Base-by-base conservation (phyloP, 2,329 filamentous ascomycete genomes). In the Fusarium acutatum region DNA sequence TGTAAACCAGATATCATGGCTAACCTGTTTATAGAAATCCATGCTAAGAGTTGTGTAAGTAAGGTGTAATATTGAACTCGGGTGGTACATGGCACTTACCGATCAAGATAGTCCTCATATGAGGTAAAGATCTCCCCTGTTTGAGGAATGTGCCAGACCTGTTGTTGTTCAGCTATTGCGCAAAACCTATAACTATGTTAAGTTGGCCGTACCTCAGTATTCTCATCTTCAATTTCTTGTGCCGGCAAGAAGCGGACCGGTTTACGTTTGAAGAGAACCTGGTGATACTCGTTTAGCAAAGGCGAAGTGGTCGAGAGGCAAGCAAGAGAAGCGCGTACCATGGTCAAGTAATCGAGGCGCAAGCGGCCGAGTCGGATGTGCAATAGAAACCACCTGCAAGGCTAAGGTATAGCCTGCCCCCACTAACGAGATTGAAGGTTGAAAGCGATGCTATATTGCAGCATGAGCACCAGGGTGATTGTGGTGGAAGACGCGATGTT, bases 181-280 rank as follows among this genome's bases (percentile, higher is more conserved):
- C 57, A 47, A 37, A 54, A 50, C 20, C 43, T 38, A 47, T 24
- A 63, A 62, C 54, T 57, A n/a, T 52, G 69, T 74, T 61, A 59
- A 64, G 67, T 72, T 57, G 58, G 65, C 61, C 67, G 81, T 88
- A 96, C 95, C 89, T 98, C 95, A 77, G 90, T 88, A 78, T 93
- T 91, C 75, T 97, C 94, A 86, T 96, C 91, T 76, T 95, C 88
- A 75, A 96, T 89, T 59, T 89, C 86, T 28, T 93, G 92, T 53
- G 88, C 87, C 56, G 93, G 88, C 75, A 95, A 86, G 81, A 94
- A 93, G 84, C 94, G 91, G 80, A 98, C 95, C 64, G 95, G 95
- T 84, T 98, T 98, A 79, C 96, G 91, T 86, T 98, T 98, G 84
- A 94, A 98, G 74, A 97, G 89, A 77, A 99, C 96, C 96, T 98